Evolutionary conservation across 139 green algal genomes (phyloP).

Genomic region (Astrephomene gubernaculifera): DNA sequence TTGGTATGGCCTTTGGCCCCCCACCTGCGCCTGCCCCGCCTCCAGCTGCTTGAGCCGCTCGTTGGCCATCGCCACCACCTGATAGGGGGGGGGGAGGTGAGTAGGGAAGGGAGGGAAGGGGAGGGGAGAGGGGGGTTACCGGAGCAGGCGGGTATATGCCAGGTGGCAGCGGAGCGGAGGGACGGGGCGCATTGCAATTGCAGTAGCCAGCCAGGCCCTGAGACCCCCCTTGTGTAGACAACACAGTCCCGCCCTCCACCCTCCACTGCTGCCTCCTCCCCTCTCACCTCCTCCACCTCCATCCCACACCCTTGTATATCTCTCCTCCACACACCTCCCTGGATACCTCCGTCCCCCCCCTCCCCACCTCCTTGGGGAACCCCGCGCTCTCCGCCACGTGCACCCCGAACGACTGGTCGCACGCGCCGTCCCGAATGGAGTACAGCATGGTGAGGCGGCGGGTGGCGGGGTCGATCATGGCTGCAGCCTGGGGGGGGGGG

Average conservation of each 20-base stretch:
- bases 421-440: constrained; percentile 84
- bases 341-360: too few species aligned
- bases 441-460: constrained; percentile 94
- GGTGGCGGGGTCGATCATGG: constrained; percentile 53
- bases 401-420: constrained; percentile 96
- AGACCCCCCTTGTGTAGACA: too few species aligned
- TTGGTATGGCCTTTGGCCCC: not conserved
- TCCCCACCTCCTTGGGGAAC: constrained; percentile 86
- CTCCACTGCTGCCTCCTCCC: not conserved
- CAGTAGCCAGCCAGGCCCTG: too few species aligned
- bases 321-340: not conserved
- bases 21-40: constrained; percentile 24
- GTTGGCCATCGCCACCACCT: constrained; percentile 33
- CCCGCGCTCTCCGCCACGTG: constrained; percentile 92
- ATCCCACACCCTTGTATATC: not conserved
- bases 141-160: not conserved
- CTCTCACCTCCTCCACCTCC: not conserved
- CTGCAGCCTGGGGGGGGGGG: constrained; percentile 34
- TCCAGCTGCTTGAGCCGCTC: constrained; percentile 41
- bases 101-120: not conserved
- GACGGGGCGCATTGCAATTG: too few species aligned
- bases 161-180: not conserved
- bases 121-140: not conserved
- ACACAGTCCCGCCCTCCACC: too few species aligned
- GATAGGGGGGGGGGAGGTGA: not conserved